Evolutionary conservation across 1,139 yeast species (phyloP).

Genomic region (Magnusiomyces tetraspermus): DNA sequence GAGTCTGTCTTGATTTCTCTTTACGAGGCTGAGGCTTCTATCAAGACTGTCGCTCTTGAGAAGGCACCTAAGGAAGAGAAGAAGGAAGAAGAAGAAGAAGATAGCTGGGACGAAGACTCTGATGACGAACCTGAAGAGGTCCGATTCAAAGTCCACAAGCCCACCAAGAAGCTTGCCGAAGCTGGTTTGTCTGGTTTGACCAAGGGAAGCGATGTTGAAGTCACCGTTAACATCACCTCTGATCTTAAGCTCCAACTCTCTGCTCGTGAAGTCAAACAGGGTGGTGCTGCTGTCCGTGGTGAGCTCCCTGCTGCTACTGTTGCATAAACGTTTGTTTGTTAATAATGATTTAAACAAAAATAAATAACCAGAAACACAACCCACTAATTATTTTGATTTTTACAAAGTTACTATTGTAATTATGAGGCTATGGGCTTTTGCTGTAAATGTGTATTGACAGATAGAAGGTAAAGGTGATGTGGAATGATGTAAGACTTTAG

Average conservation of each 20-base stretch:
- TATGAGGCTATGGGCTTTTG: too few relatives aligned
- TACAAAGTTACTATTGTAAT: too few relatives aligned
- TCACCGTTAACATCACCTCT: slow-evolving; percentile 72
- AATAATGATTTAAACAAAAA: not conserved
- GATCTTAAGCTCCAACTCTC: slow-evolving; percentile 76
- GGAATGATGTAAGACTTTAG: too few relatives aligned
- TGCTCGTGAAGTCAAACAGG: slow-evolving; percentile 74
- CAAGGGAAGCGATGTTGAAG: slow-evolving; percentile 63
- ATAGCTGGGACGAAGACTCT: slow-evolving; percentile 43
- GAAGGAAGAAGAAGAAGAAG: slow-evolving; percentile 46
- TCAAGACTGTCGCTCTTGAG: slow-evolving; percentile 70
- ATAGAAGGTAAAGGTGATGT: too few relatives aligned
- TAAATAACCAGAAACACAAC: too few relatives aligned
- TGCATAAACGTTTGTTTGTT: slow-evolving; percentile 11
- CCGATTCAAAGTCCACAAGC: slow-evolving; percentile 62
- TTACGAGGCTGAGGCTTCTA: slow-evolving; percentile 74
- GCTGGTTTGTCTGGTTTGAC: slow-evolving; percentile 65
- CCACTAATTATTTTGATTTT: too few relatives aligned
- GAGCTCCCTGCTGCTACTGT: slow-evolving; percentile 21
- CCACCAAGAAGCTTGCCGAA: slow-evolving; percentile 71
- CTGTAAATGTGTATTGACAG: too few relatives aligned
- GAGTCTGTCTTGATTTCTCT: slow-evolving; percentile 60
- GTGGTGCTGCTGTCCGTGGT: slow-evolving; percentile 36
- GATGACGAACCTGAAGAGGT: slow-evolving; percentile 73
- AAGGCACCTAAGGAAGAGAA: slow-evolving; percentile 44